phyloP scores from a whole-genome alignment of 441 rosid genomes.

The Pelargonium citronellum region DNA sequence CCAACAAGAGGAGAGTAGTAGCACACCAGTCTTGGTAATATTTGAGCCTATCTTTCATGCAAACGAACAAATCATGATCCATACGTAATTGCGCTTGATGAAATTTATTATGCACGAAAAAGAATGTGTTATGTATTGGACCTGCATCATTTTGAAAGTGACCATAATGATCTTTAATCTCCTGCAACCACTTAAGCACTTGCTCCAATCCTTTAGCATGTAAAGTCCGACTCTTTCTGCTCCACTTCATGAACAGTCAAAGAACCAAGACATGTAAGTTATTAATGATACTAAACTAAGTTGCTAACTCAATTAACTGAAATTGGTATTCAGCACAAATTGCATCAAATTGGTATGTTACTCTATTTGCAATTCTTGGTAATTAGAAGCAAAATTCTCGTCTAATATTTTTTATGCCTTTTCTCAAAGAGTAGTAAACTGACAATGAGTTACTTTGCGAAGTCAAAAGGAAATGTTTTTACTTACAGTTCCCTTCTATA shows the following conservation, averaged over 20 bases:
- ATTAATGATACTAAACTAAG: not conserved
- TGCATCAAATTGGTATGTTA: not conserved
- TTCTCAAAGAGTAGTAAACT: not conserved
- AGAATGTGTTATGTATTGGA: conserved; percentile 26
- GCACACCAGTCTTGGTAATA: conserved; percentile 34
- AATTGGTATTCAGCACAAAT: conserved; percentile 3
- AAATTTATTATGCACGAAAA: conserved; percentile 16
- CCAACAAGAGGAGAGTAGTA: conserved; percentile 84
- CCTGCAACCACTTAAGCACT: conserved; percentile 77
- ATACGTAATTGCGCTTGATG: conserved; percentile 20
- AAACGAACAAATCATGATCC: conserved; percentile 22
- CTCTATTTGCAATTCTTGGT: not conserved
- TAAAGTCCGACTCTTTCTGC: conserved; percentile 64
- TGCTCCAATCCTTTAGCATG: conserved; percentile 76
- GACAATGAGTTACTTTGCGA: not conserved
- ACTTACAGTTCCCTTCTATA: not conserved
- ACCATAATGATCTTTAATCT: conserved; percentile 43
- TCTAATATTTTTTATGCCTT: not conserved
- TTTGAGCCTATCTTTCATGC: conserved; percentile 39
- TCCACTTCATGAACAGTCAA: conserved; percentile 54
- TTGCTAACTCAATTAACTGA: conserved; percentile 1
- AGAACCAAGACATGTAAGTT: not conserved
- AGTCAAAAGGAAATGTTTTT: not conserved
- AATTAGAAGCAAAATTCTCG: not conserved
- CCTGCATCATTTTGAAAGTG: conserved; percentile 60